Evolutionary conservation across 202 grass and related monocot species (phyloP).

Genomic region (Digitaria exilis): DNA sequence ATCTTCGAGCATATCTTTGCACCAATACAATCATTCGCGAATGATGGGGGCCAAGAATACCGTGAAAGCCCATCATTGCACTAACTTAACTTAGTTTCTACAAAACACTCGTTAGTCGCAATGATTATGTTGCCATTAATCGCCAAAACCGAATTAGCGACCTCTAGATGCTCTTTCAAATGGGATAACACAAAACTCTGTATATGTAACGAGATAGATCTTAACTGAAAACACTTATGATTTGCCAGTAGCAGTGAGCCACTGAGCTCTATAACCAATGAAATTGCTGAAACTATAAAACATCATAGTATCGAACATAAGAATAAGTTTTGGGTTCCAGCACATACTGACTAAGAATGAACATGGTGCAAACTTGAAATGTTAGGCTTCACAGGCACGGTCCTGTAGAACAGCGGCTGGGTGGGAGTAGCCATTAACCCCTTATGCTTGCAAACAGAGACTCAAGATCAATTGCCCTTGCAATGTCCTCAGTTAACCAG

Average conservation of each 20-base stretch:
- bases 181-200: not conserved
- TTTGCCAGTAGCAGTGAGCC: not conserved
- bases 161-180: too few relatives aligned
- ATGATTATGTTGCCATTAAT: too few relatives aligned
- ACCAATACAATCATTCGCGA: too few relatives aligned
- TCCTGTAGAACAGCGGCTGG: not conserved
- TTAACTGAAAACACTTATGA: constrained; percentile 9
- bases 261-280: not conserved
- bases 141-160: too few relatives aligned
- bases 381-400: not conserved
- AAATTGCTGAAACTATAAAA: constrained; percentile 14
- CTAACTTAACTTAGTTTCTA: too few relatives aligned
- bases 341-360: not conserved
- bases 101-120: too few relatives aligned
- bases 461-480: not conserved
- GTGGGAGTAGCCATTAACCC: not conserved
- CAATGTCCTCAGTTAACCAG: not conserved
- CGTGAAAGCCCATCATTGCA: too few relatives aligned
- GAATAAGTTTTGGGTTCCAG: not conserved
- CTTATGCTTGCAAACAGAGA: not conserved
- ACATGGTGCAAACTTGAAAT: not conserved
- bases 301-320: constrained; percentile 1
- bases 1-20: too few relatives aligned
- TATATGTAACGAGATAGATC: not conserved
- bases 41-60: too few relatives aligned